These are phyloP conservation scores for Fennellomyces sp. DNA, from an alignment of 371 early-diverging fungal genomes.

Conservation along the genomic window DNA sequence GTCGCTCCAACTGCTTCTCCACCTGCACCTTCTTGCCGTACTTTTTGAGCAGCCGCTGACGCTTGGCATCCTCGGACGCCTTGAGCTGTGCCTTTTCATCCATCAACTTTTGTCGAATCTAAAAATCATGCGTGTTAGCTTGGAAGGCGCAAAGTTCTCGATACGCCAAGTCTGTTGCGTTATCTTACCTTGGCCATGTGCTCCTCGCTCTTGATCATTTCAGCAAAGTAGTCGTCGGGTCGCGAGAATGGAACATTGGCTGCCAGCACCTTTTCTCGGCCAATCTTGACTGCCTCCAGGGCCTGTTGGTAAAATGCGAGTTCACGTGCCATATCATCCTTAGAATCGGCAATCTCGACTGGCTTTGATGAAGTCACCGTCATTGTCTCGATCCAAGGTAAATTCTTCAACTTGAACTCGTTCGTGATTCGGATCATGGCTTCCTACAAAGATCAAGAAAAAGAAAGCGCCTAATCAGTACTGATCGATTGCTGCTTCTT, in stretches of 20 bases:
- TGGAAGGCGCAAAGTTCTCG: too few species aligned
- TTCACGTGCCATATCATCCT: conserved; percentile 91
- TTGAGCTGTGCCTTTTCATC: conserved; percentile 82
- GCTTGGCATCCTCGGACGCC: conserved; percentile 84
- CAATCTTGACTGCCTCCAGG: conserved; percentile 77
- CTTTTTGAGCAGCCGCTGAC: conserved; percentile 89
- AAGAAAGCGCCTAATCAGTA: not conserved
- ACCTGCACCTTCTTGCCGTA: conserved; percentile 97
- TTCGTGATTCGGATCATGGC: conserved; percentile 23
- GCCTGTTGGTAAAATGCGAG: conserved; percentile 91
- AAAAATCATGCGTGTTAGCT: not conserved
- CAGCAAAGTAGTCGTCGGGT: conserved; percentile 95
- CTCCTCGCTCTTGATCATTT: conserved; percentile 96
- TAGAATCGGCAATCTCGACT: conserved; percentile 62
- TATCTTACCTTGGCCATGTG: conserved; percentile 80
- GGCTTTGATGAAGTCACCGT: conserved; percentile 71
- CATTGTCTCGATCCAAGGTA: conserved; percentile 87
- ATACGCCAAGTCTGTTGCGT: too few species aligned
- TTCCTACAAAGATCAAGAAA: too few species aligned
- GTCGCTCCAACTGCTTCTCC: conserved; percentile 81
- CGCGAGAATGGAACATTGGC: conserved; percentile 79
- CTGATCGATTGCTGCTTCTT: not conserved
- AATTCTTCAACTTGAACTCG: conserved; percentile 67
- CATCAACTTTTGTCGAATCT: conserved; percentile 79
- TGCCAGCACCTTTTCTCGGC: conserved; percentile 55